Percentiles rank a stretch among this genome's conserved stretches.
Conservation (phyloP, 1,139 yeast genomes). For the Komagataea norvegica region DNA sequence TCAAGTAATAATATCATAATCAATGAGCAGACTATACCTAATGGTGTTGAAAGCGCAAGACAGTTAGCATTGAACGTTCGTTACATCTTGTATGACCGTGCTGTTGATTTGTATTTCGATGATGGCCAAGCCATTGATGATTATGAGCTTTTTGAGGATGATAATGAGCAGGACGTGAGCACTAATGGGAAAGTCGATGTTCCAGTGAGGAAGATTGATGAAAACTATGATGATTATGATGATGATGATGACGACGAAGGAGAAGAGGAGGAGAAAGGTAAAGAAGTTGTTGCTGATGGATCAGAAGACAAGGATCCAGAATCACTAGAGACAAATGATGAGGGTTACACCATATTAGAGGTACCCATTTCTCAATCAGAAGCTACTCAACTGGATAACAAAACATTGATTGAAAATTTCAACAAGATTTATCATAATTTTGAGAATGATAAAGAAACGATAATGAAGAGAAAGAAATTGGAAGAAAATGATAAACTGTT, state of each 20-base stretch:
- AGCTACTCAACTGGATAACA: conserved; percentile 23
- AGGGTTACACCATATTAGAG: conserved; percentile 27
- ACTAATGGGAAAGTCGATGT: neutral
- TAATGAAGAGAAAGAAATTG: conserved; percentile 68
- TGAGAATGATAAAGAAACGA: conserved; percentile 77
- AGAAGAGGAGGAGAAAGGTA: conserved; percentile 13
- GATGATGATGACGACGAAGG: conserved; percentile 16
- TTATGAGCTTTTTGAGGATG: conserved; percentile 29
- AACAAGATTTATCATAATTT: conserved; percentile 74
- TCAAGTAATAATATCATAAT: conserved; percentile 25
- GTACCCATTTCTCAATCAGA: conserved; percentile 25
- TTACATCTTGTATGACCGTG: conserved; percentile 70
- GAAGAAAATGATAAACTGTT: conserved; percentile 76
- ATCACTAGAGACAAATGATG: conserved; percentile 16
- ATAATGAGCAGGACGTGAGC: conserved; percentile 7
- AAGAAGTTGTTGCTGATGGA: conserved; percentile 27
- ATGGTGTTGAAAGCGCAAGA: conserved; percentile 49
- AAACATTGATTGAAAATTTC: conserved; percentile 39
- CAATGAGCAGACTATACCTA: conserved; percentile 33
- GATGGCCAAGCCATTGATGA: conserved; percentile 25
- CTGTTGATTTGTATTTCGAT: conserved; percentile 50
- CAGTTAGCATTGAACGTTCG: conserved; percentile 59
- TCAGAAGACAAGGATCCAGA: conserved; percentile 29
- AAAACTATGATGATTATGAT: conserved; percentile 30
- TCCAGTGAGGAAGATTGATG: conserved; percentile 28